Evolutionary conservation across 352 stramenopile species (phyloP), one percentile per base, ranked within the genome.

Genomic region (Hyaloperonospora brassicae): DNA sequence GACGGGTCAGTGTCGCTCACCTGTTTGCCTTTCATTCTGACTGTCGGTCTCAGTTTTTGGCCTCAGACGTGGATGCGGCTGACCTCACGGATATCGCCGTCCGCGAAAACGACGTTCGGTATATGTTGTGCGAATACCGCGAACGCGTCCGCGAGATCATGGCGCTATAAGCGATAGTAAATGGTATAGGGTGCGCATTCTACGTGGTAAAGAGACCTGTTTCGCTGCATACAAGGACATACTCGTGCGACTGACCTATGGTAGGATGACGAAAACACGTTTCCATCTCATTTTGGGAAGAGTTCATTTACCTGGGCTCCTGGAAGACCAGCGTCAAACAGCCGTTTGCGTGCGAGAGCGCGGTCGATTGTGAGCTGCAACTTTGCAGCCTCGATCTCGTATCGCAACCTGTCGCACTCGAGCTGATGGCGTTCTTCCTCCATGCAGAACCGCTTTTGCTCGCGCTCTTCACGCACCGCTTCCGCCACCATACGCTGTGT

Each of bases 361-460:
- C 62, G 68, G 42, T 87, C 71, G 21, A 86, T 72, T 0, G 59
- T 60, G 22, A 89, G 63, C 52, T 77, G 57, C 27, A 87, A 53
- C 23, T 73, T 71, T 17, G 70, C 67, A 22, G 62, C 50, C 44
- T 89, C 68, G 9, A 89, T 54, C 47, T 89, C 72, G 41, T 71
- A 76, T 10, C 66, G 70, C 14, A 89, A 62, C 52, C 82, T 86
- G 42, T 82, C 73, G 44, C 76, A 84, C 64, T 87, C 76, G 50
- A 89, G 67, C 22, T 65, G 60, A 52, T 67, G 61, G 51, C 70
- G 72, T 45, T 87, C 68, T 45, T 89, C 72, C 41, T 87, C 76
- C 55, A 85, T 64, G 14, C 65, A 64, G 41, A 86, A 80, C 11
- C 73, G 64, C 49, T 84, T 87, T 27, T 62, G 72, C 39, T 89